Percentiles rank a stretch among this genome's conserved stretches.
phyloP scores from a whole-genome alignment of 2,329 filamentous ascomycete genomes.

The Pseudocercospora pini-densiflorae region DNA sequence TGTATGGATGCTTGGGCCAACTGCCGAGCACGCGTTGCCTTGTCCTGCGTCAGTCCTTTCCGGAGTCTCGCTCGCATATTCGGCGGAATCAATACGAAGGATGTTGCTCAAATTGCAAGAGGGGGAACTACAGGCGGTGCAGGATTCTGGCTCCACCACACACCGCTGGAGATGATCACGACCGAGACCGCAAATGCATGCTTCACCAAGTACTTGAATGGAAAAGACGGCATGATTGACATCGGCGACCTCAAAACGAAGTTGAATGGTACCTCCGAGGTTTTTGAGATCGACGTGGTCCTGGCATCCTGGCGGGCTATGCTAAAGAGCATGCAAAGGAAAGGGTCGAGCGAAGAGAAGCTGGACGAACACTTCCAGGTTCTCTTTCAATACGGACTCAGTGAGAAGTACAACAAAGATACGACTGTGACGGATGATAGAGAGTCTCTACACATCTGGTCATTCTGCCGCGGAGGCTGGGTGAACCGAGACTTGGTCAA shows the following conservation, averaged over 20 bases:
- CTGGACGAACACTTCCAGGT: background rate
- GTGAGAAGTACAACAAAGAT: background rate
- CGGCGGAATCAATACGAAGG: background rate
- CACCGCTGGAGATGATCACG: background rate
- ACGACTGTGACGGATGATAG: background rate
- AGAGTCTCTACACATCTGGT: slow-evolving; percentile 1
- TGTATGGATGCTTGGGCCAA: background rate
- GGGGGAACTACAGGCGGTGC: too few species aligned
- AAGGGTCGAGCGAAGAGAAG: too few species aligned
- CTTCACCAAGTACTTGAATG: slow-evolving; percentile 6
- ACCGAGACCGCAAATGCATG: background rate
- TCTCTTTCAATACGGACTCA: background rate
- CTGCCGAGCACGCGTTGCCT: too few species aligned
- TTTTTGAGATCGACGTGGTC: background rate
- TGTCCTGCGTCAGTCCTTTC: background rate
- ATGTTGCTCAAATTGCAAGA: too few species aligned
- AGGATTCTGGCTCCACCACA: background rate
- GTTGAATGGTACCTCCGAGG: background rate
- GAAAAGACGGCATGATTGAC: background rate
- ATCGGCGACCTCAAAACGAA: background rate
- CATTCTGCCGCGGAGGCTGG: slow-evolving; percentile 5
- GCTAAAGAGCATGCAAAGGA: background rate
- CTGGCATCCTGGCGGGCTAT: background rate
- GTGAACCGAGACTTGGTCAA: background rate
- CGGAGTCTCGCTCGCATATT: background rate